Base-by-base conservation (phyloP, 148 eudicot species). In the Limonium bicolor region DNA sequence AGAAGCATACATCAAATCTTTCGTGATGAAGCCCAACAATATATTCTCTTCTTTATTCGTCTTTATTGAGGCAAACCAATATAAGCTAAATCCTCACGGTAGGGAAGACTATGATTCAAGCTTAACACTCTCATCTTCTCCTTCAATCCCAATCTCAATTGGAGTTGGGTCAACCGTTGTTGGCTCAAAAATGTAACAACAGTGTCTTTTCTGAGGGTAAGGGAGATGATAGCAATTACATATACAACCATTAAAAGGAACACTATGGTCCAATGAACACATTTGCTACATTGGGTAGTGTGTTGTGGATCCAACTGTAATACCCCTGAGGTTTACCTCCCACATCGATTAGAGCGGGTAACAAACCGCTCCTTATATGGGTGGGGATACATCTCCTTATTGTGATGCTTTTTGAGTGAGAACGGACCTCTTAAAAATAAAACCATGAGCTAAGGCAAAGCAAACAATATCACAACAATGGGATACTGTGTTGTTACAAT, bases 161-260 rank as follows among this genome's bases (percentile, higher is more conserved):
- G 47, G 41, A 35, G 12, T 39, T 21, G 42, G 43, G 35, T 61
- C 61, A 3, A 30, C 10, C 36, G 78, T 81, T 28, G 54, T 21
- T 5, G 79, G 68, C 1, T 77, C 78, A 1, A 69, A 15, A 53
- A 87, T 2, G 93, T 90, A 5, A 50, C 72, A 1, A 76, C 84
- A 12, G n/a, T 50, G 38, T 90, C 95, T 69, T 70, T 80, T 17
- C 87, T 69, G 15, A 84, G 63, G 69, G 67, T 71, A 7, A 90
- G 86, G 41, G 80, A 90, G 31, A 84, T 27, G 2, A 90, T 58
- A 2, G 93, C 56, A 7, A 63, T 0, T 0, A 84, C 25, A 22
- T 90, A 90, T 8, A 80, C 19, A 5, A 40, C 84, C 84, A 90
- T 84, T 8, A 77, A n/a, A 0, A 93, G 97, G 18, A 90, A 84